A percentile compares a stretch with the other conserved stretches of the same genome.
phyloP scores from a whole-genome alignment of 1,139 yeast genomes.

The Geotrichum siamense region DNA sequence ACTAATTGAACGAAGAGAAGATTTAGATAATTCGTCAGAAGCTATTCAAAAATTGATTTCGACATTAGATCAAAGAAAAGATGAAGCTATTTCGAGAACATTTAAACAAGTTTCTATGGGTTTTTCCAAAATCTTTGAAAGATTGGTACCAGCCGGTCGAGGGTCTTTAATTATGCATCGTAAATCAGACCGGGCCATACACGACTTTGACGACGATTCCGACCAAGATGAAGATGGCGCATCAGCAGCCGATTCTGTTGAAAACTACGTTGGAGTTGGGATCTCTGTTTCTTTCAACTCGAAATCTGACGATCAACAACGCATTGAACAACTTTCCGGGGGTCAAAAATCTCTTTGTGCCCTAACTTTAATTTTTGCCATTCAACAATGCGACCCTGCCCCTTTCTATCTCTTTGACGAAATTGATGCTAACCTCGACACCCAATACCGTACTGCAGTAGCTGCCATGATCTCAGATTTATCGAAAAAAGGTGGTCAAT shows the following conservation, averaged over 20 bases:
- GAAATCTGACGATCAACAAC: conserved; percentile 75
- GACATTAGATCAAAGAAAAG: conserved; percentile 71
- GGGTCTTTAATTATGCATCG: conserved; percentile 68
- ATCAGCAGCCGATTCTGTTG: conserved; percentile 34
- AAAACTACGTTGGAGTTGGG: conserved; percentile 72
- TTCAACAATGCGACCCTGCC: conserved; percentile 93
- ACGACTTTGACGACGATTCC: conserved; percentile 23
- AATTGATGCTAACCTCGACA: conserved; percentile 90
- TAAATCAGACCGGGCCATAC: conserved; percentile 27
- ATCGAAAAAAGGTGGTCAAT: conserved; percentile 52
- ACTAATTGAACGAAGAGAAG: conserved; percentile 53
- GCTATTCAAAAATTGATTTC: conserved; percentile 68
- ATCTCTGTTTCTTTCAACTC: conserved; percentile 89
- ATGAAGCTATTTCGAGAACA: conserved; percentile 72
- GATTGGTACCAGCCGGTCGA: conserved; percentile 74
- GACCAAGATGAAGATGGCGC: conserved; percentile 29
- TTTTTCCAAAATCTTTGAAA: conserved; percentile 67
- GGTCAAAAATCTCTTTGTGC: conserved; percentile 97
- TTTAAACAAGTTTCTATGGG: conserved; percentile 69
- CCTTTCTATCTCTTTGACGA: conserved; percentile 95
- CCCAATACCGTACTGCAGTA: conserved; percentile 85
- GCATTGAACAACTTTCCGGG: conserved; percentile 88
- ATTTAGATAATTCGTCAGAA: conserved; percentile 59
- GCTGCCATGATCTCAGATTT: conserved; percentile 66
- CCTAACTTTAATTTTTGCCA: conserved; percentile 83